phyloP scores from a whole-genome alignment of 306 rosid genomes.

The Canavalia gladiata region DNA sequence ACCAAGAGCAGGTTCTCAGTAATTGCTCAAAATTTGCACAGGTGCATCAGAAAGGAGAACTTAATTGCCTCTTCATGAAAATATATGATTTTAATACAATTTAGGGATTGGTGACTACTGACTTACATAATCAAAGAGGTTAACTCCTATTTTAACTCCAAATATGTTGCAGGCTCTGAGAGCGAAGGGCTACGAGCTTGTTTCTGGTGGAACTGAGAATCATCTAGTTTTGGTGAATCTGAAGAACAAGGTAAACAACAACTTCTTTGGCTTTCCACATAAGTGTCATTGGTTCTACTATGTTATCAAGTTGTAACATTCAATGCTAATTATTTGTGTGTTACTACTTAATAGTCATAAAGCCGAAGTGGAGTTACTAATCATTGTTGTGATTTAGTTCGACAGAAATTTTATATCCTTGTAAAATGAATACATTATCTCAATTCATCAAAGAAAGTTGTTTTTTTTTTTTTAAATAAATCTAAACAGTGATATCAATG shows the following conservation, averaged over 20 bases:
- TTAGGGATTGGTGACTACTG: not conserved
- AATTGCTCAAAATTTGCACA: slow-evolving; percentile 82
- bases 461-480: too few species aligned
- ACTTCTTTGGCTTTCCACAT: slow-evolving; percentile 11
- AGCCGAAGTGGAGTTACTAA: not conserved
- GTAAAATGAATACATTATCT: slow-evolving; percentile 13
- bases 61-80: not conserved
- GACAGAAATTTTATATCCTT: not conserved
- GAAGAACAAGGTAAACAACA: slow-evolving; percentile 70
- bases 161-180: slow-evolving; percentile 62
- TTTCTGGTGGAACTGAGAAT: slow-evolving; percentile 87
- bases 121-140: not conserved
- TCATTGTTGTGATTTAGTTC: not conserved
- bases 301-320: not conserved
- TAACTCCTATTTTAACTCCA: slow-evolving; percentile 25
- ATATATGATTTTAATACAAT: too few species aligned
- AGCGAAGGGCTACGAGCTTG: slow-evolving; percentile 75
- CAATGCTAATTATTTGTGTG: not conserved
- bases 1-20: slow-evolving; percentile 92
- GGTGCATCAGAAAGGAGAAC: slow-evolving; percentile 49
- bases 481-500: too few species aligned
- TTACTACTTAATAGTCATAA: not conserved
- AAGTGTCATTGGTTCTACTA: not conserved
- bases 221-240: slow-evolving; percentile 84
- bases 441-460: not conserved